Evolutionary conservation across 176 grass and related monocot genomes (phyloP).

Genomic region (Cenchrus americanus): DNA sequence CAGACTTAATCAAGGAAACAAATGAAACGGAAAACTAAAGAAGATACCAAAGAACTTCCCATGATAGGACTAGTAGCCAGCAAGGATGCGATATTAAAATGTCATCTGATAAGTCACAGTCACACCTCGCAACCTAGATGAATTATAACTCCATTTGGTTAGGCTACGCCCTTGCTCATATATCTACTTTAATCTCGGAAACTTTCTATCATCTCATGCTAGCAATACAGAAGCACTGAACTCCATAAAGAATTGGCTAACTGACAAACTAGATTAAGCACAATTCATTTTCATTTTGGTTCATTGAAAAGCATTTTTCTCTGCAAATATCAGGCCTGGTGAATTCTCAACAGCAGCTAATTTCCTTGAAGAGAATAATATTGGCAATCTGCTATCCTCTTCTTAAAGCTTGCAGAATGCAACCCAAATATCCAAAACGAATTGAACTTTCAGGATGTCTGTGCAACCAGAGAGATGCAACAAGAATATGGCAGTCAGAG

Average conservation of each 20-base stretch:
- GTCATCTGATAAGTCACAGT: neutral
- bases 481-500: neutral
- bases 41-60: too few species aligned
- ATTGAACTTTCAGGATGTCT: neutral
- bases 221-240: neutral
- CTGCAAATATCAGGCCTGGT: neutral
- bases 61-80: too few species aligned
- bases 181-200: neutral
- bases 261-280: conserved; percentile 14
- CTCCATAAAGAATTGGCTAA: neutral
- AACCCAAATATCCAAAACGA: neutral
- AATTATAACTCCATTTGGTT: conserved; percentile 3
- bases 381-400: neutral
- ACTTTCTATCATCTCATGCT: neutral
- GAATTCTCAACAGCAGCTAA: neutral
- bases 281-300: neutral
- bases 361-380: neutral
- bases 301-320: neutral
- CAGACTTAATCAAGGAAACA: conserved; percentile 21
- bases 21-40: neutral
- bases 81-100: neutral
- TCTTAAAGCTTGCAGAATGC: neutral
- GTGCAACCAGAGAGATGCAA: neutral
- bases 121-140: neutral
- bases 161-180: neutral